Evolutionary conservation across 2,329 filamentous ascomycete species (phyloP).

Genomic region (Colletotrichum sp.): DNA sequence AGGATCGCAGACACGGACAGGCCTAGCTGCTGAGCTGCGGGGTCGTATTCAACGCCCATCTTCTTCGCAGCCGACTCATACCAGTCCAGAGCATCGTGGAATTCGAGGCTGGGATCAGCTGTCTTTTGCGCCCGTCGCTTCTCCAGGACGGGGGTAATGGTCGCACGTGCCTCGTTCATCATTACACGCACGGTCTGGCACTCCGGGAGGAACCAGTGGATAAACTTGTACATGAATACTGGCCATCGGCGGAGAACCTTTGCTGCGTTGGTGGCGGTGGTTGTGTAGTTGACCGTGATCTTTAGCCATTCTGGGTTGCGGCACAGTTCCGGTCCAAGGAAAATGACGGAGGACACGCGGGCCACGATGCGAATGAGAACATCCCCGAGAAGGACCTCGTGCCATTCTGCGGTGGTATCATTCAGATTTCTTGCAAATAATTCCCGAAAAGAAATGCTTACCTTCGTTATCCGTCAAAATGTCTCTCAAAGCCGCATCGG

Average conservation of each 20-base stretch:
- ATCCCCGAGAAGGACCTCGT: constrained; percentile 7
- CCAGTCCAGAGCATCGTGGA: constrained; percentile 26
- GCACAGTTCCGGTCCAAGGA: constrained; percentile 24
- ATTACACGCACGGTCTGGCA: constrained; percentile 14
- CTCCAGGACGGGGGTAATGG: constrained; percentile 19
- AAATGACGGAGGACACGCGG: constrained; percentile 25
- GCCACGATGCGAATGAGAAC: constrained; percentile 16
- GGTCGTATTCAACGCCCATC: not conserved
- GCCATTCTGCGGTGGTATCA: constrained; percentile 8
- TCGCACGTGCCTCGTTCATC: not conserved
- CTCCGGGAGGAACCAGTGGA: constrained; percentile 22
- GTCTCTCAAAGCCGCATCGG: not conserved
- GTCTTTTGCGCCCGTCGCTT: constrained; percentile 16
- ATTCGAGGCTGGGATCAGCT: not conserved
- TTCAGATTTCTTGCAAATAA: no score
- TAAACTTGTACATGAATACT: constrained; percentile 10
- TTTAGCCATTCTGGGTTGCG: constrained; percentile 23
- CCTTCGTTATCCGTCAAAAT: not conserved
- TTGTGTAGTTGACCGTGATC: constrained; percentile 14
- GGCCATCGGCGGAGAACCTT: constrained; percentile 21
- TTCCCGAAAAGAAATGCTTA: no score
- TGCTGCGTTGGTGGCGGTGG: not conserved
- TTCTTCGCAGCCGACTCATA: not conserved
- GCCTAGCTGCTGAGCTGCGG: constrained; percentile 17
- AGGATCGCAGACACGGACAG: constrained; percentile 26